These are phyloP conservation scores for Citrullus colocynthis DNA, from an alignment of 306 rosid genomes.

Conservation along the genomic window DNA sequence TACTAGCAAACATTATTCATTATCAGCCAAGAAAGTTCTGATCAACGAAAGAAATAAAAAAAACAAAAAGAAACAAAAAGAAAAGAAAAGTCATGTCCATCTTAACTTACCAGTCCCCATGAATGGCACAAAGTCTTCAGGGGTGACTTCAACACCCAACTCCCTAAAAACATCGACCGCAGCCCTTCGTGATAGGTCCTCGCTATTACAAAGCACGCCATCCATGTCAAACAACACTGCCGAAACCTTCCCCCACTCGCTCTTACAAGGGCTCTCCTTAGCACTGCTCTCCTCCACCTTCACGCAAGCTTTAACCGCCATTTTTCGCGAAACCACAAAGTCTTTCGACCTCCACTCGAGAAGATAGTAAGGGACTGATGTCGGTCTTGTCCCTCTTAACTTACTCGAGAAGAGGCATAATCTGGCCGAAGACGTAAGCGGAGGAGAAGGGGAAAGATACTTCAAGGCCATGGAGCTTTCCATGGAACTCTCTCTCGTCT, in stretches of 20 bases:
- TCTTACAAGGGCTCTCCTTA: constrained; percentile 16
- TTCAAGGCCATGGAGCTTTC: constrained; percentile 28
- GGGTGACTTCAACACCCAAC: constrained; percentile 70
- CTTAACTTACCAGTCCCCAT: constrained; percentile 69
- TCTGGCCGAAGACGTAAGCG: constrained; percentile 19
- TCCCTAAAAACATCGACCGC: constrained; percentile 78
- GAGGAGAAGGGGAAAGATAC: constrained; percentile 18
- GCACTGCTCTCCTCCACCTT: constrained; percentile 45
- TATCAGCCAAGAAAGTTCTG: not conserved
- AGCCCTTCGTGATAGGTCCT: constrained; percentile 71
- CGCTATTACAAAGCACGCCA: constrained; percentile 89
- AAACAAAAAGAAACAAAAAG: too few species aligned
- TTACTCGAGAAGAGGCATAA: constrained; percentile 22
- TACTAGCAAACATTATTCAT: not conserved
- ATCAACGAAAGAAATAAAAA: not conserved
- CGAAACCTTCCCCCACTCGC: constrained; percentile 74
- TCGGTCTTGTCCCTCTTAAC: constrained; percentile 18
- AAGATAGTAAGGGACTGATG: constrained; percentile 22
- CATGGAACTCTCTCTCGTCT: constrained; percentile 6
- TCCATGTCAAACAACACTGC: constrained; percentile 97
- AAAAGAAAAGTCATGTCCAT: not conserved
- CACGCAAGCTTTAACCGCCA: constrained; percentile 37
- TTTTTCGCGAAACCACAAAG: constrained; percentile 19
- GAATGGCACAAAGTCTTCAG: constrained; percentile 81
- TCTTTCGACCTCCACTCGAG: constrained; percentile 33